Percentiles rank a stretch among this genome's conserved stretches.
phyloP scores from a whole-genome alignment of 1,284 basidiomycete genomes.

The Sporisorium exsertum region DNA sequence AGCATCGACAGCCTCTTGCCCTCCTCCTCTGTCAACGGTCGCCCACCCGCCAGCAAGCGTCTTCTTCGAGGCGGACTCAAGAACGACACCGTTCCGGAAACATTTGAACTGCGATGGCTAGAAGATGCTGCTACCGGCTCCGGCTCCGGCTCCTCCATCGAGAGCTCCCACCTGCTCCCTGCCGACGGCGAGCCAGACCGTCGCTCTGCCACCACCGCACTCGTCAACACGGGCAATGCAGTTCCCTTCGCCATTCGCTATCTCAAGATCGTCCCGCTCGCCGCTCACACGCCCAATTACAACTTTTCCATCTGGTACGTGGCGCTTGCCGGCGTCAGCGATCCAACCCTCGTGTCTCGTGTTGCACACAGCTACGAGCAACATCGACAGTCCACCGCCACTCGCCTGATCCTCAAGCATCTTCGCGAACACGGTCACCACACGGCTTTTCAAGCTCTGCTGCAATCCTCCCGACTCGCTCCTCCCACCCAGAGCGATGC shows the following conservation, averaged over 20 bases:
- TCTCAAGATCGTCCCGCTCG: conserved; percentile 68
- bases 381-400: conserved; percentile 57
- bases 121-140: conserved; percentile 49
- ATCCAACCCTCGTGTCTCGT: conserved; percentile 42
- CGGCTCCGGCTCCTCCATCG: conserved; percentile 37
- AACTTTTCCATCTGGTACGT: conserved; percentile 69
- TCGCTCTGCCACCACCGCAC: conserved; percentile 33
- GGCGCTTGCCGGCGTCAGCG: conserved; percentile 64
- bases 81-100: conserved; percentile 65
- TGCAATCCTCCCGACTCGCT: conserved; percentile 49
- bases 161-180: conserved; percentile 28
- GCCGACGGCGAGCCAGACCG: conserved; percentile 47
- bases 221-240: conserved; percentile 45
- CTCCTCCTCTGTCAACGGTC: conserved; percentile 30
- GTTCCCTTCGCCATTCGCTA: conserved; percentile 60
- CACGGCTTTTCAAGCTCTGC: conserved; percentile 73
- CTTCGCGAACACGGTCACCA: conserved; percentile 81
- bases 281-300: conserved; percentile 67
- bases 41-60: conserved; percentile 46
- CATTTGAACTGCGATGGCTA: conserved; percentile 53
- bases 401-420: conserved; percentile 75
- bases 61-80: conserved; percentile 63
- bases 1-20: conserved; percentile 46
- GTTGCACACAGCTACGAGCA: conserved; percentile 53
- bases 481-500: conserved; percentile 7